Conservation (phyloP, 768 basidiomycete genomes). For the Paxillus involutus region DNA sequence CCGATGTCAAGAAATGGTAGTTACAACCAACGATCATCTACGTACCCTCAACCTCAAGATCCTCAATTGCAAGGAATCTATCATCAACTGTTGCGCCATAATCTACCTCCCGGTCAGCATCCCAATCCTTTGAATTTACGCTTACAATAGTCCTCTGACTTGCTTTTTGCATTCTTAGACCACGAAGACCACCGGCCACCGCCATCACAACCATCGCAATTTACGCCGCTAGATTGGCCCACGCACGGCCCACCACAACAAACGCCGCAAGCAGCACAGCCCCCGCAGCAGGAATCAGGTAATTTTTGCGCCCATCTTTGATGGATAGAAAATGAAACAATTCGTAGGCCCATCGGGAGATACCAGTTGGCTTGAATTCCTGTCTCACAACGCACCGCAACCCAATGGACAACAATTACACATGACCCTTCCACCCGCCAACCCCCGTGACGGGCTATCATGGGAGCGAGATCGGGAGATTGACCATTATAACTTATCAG, state of each 20-base stretch:
- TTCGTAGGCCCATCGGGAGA: slow-evolving; percentile 27
- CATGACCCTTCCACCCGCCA: slow-evolving; percentile 27
- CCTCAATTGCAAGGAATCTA: slow-evolving; percentile 31
- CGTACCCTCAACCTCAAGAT: slow-evolving; percentile 30
- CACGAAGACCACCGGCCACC: slow-evolving; percentile 28
- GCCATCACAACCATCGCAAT: slow-evolving; percentile 23
- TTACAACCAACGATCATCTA: slow-evolving; percentile 26
- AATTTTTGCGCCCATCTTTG: not conserved
- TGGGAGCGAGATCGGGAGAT: slow-evolving; percentile 32
- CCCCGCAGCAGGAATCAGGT: slow-evolving; percentile 28
- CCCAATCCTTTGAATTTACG: slow-evolving; percentile 16
- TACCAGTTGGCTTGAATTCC: slow-evolving; percentile 33
- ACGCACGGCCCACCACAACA: slow-evolving; percentile 28
- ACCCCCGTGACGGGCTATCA: slow-evolving; percentile 26
- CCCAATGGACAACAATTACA: slow-evolving; percentile 25
- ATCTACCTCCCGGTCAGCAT: slow-evolving; percentile 18
- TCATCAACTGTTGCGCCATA: slow-evolving; percentile 30
- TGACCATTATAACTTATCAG: slow-evolving; percentile 30
- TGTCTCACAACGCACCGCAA: slow-evolving; percentile 28
- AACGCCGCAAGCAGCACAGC: slow-evolving; percentile 12
- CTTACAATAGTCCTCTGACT: slow-evolving; percentile 24
- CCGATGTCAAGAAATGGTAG: slow-evolving; percentile 20
- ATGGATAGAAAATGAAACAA: not conserved
- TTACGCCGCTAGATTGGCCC: slow-evolving; percentile 32
- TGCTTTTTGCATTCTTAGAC: slow-evolving; percentile 32